A percentile compares a stretch with the other conserved stretches of the same genome.
These are phyloP conservation scores for Penicillium sp. DNA, from an alignment of 2,329 filamentous ascomycete genomes.

Conservation along the genomic window DNA sequence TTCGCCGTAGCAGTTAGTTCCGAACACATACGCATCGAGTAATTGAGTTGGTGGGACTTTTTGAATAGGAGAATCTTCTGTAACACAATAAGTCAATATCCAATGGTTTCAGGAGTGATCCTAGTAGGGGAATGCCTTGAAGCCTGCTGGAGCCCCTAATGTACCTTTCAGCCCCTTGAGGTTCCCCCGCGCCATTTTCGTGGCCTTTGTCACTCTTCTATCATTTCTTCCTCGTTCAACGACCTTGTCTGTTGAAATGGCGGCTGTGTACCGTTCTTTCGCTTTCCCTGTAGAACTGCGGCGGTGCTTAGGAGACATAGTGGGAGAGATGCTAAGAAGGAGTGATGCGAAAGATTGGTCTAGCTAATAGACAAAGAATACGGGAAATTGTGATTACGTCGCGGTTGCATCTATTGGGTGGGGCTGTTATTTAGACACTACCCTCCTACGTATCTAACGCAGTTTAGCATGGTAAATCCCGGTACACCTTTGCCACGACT, in stretches of 20 bases:
- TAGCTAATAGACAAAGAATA: not conserved
- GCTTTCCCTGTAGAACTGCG: not conserved
- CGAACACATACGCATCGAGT: constrained; percentile 1
- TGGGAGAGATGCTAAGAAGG: not conserved
- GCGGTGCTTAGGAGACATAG: not conserved
- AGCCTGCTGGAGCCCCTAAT: not conserved
- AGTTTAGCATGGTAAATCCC: not conserved
- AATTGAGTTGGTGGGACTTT: not conserved
- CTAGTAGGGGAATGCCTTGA: not conserved
- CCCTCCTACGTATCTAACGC: not conserved
- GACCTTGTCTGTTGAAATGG: not conserved
- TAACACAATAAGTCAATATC: not conserved
- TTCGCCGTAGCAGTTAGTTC: constrained; percentile 5
- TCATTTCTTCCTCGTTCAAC: not conserved
- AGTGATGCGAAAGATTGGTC: not conserved
- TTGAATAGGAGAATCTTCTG: not conserved
- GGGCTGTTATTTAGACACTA: not conserved
- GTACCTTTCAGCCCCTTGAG: not conserved
- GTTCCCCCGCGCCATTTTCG: not conserved
- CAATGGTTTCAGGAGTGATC: not conserved
- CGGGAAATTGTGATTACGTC: not conserved
- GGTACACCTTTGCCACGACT: not conserved
- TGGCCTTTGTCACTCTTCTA: not conserved
- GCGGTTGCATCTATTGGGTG: not conserved
- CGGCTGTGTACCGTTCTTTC: not conserved